A percentile compares a stretch with the other conserved stretches of the same genome.
These are phyloP conservation scores for Globisporangium recalcitrans DNA, from an alignment of 352 stramenopile species.

Conservation along the genomic window DNA sequence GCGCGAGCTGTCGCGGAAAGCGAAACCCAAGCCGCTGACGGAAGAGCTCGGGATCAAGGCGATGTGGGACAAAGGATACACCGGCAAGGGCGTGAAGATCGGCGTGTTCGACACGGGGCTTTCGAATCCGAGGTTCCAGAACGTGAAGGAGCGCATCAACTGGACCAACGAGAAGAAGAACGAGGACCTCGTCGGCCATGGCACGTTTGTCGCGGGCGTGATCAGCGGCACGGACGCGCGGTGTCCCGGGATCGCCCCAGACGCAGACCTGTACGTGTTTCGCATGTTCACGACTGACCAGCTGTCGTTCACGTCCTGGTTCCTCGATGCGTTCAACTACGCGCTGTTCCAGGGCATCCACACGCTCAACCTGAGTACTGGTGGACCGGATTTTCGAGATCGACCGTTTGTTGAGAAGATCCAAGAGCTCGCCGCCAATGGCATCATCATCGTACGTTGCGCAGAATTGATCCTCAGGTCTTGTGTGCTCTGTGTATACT, in stretches of 20 bases:
- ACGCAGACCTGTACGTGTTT: slow-evolving; percentile 76
- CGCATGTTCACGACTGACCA: slow-evolving; percentile 85
- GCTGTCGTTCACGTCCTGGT: slow-evolving; percentile 88
- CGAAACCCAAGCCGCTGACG: slow-evolving; percentile 31
- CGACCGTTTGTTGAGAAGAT: slow-evolving; percentile 88
- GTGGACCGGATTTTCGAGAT: slow-evolving; percentile 81
- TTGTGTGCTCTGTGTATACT: neutral
- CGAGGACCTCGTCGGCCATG: slow-evolving; percentile 69
- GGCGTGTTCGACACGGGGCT: slow-evolving; percentile 86
- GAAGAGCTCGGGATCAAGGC: slow-evolving; percentile 47
- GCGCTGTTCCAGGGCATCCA: slow-evolving; percentile 69
- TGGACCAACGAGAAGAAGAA: slow-evolving; percentile 85
- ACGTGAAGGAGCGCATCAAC: slow-evolving; percentile 78
- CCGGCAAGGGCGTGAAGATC: slow-evolving; percentile 72
- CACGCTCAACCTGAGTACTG: slow-evolving; percentile 85
- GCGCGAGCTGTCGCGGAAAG: slow-evolving; percentile 3
- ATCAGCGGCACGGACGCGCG: slow-evolving; percentile 49
- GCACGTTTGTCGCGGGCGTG: slow-evolving; percentile 80
- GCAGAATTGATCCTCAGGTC: slow-evolving; percentile 1
- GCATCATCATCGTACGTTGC: slow-evolving; percentile 59
- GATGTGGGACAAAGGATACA: slow-evolving; percentile 56
- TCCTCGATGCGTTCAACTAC: slow-evolving; percentile 89
- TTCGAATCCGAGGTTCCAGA: slow-evolving; percentile 38
- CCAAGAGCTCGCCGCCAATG: slow-evolving; percentile 69
- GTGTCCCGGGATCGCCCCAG: slow-evolving; percentile 75